Percentiles rank a stretch among this genome's conserved stretches.
Evolutionary conservation across 2,329 filamentous ascomycete species (phyloP).

Genomic region (Paraphaeosphaeria minitans): DNA sequence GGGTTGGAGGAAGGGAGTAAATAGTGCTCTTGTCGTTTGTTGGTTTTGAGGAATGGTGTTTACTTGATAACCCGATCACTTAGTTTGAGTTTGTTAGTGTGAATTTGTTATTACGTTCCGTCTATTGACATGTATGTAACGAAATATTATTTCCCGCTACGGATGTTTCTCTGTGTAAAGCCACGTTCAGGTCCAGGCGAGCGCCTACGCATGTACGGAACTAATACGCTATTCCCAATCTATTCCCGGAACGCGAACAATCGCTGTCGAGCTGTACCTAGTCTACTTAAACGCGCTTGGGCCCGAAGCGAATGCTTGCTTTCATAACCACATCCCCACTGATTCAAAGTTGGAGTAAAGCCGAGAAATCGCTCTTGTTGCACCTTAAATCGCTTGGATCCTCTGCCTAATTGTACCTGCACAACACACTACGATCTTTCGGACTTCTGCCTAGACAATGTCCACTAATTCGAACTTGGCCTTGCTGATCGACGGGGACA

Average conservation of each 20-base stretch:
- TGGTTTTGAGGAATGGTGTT: constrained; percentile 10
- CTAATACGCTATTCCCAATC: neutral
- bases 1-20: constrained; percentile 67
- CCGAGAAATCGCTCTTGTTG: neutral
- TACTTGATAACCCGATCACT: constrained; percentile 17
- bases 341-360: neutral
- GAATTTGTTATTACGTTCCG: constrained; percentile 8
- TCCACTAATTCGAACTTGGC: neutral
- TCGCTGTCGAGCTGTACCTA: too few relatives aligned
- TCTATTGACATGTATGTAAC: constrained; percentile 13
- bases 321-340: neutral
- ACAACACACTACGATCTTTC: neutral
- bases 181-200: neutral
- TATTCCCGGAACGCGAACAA: neutral
- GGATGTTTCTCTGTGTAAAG: too few relatives aligned
- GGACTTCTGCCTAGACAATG: neutral
- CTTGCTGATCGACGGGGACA: constrained; percentile 17
- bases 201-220: neutral
- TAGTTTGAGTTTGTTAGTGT: constrained; percentile 11
- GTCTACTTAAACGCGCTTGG: too few relatives aligned
- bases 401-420: constrained; percentile 14
- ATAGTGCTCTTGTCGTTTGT: neutral
- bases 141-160: constrained; percentile 8
- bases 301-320: too few relatives aligned
- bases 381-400: constrained; percentile 20